Percentiles rank a stretch among this genome's conserved stretches.
These are phyloP conservation scores for Mycena crocata DNA, from an alignment of 768 basidiomycete species.

Conservation along the genomic window DNA sequence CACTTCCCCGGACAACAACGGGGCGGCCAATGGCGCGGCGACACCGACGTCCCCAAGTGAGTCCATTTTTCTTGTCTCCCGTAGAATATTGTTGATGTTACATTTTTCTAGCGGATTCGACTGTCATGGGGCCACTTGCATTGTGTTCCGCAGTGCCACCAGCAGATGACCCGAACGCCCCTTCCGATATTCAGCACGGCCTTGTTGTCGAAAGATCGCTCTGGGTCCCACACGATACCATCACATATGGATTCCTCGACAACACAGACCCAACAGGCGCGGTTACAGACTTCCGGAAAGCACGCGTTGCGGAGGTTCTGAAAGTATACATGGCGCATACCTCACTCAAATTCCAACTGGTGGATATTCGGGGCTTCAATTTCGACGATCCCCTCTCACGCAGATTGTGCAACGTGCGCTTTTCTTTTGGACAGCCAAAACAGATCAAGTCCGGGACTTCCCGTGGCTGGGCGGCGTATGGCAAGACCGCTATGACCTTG, in stretches of 20 bases:
- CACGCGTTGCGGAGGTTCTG: background rate
- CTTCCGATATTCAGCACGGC: background rate
- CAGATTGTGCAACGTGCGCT: background rate
- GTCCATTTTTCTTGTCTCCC: no score
- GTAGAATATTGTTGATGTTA: background rate
- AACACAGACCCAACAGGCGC: background rate
- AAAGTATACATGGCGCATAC: background rate
- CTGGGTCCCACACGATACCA: background rate
- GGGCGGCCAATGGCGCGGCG: background rate
- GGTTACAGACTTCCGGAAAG: background rate
- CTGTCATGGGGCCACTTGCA: background rate
- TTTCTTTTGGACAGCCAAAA: background rate
- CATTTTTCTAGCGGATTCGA: background rate
- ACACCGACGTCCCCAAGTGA: no score
- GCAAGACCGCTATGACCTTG: background rate
- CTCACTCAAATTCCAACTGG: background rate
- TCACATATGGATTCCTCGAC: conserved; percentile 10
- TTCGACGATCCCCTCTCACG: background rate
- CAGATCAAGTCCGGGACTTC: no score
- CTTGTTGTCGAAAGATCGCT: background rate
- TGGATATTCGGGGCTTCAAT: background rate
- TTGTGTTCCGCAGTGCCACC: background rate
- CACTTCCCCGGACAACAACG: background rate
- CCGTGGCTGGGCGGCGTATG: background rate
- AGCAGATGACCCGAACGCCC: background rate